Evolutionary conservation across 148 eudicot genomes (phyloP).

Genomic region (Fallopia convolvulus): DNA sequence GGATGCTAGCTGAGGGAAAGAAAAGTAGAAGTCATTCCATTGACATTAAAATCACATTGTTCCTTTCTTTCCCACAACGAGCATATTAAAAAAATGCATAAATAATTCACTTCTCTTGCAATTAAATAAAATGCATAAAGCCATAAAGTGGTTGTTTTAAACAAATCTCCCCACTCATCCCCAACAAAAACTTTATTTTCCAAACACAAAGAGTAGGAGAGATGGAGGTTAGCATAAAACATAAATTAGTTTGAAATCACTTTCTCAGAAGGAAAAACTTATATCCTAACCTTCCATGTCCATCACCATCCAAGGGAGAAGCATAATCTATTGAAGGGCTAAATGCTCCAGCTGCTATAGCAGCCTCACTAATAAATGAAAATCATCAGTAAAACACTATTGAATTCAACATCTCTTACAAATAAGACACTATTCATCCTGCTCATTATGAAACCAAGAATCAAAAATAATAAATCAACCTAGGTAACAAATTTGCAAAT

Average conservation of each 20-base stretch:
- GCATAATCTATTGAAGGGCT: conserved; percentile 77
- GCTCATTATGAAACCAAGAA: no score
- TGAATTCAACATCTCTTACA: no score
- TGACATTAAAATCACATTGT: background rate
- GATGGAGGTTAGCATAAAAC: background rate
- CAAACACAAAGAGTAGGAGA: background rate
- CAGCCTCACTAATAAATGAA: no score
- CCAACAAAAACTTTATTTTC: background rate
- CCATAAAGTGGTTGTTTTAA: background rate
- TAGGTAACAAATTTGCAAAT: no score
- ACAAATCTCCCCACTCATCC: background rate
- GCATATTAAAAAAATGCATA: background rate
- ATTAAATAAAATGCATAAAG: background rate
- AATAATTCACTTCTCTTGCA: conserved; percentile 1
- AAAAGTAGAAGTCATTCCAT: conserved; percentile 7
- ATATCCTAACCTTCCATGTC: conserved; percentile 85
- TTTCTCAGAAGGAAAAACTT: background rate
- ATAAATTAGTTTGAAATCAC: background rate
- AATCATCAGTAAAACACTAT: no score
- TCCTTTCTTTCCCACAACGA: background rate
- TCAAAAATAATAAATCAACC: no score
- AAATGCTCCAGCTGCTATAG: conserved; percentile 87
- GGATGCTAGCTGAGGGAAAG: conserved; percentile 55
- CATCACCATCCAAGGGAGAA: conserved; percentile 97
- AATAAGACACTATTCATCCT: no score